Percentiles rank a stretch among this genome's conserved stretches.
Evolutionary conservation across 2,329 filamentous ascomycete genomes (phyloP).

Genomic region (Albifimbria verrucaria): DNA sequence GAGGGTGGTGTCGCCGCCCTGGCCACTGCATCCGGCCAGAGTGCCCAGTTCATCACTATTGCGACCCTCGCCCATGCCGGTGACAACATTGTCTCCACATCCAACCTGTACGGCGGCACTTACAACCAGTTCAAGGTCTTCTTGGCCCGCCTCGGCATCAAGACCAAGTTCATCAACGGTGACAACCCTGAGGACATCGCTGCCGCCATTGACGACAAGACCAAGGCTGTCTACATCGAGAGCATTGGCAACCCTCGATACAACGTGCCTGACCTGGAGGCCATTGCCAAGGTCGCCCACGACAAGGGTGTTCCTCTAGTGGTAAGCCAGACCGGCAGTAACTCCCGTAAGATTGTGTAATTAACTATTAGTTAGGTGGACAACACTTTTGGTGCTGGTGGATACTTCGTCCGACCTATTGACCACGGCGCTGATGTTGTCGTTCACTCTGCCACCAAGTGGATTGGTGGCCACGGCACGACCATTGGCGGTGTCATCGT

Average conservation of each 20-base stretch:
- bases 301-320: constrained; percentile 64
- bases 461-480: constrained; percentile 94
- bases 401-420: constrained; percentile 83
- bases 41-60: constrained; percentile 89
- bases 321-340: constrained; percentile 44
- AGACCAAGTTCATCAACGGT: constrained; percentile 81
- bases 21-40: constrained; percentile 80
- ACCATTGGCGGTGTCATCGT: constrained; percentile 85
- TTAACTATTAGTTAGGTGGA: constrained; percentile 56
- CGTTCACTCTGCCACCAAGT: constrained; percentile 92
- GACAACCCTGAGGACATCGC: constrained; percentile 78
- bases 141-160: constrained; percentile 80
- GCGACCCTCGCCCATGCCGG: constrained; percentile 79
- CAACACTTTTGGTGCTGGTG: constrained; percentile 93
- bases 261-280: constrained; percentile 88
- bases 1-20: constrained; percentile 89
- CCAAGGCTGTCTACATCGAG: constrained; percentile 89
- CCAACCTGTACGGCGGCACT: constrained; percentile 89
- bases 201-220: constrained; percentile 83
- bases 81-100: constrained; percentile 90
- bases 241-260: constrained; percentile 92
- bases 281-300: constrained; percentile 76
- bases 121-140: constrained; percentile 97
- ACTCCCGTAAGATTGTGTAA: no score
- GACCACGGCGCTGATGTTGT: constrained; percentile 91